Conservation (phyloP, 2,329 filamentous ascomycete genomes). For the Alternaria infectoria region DNA sequence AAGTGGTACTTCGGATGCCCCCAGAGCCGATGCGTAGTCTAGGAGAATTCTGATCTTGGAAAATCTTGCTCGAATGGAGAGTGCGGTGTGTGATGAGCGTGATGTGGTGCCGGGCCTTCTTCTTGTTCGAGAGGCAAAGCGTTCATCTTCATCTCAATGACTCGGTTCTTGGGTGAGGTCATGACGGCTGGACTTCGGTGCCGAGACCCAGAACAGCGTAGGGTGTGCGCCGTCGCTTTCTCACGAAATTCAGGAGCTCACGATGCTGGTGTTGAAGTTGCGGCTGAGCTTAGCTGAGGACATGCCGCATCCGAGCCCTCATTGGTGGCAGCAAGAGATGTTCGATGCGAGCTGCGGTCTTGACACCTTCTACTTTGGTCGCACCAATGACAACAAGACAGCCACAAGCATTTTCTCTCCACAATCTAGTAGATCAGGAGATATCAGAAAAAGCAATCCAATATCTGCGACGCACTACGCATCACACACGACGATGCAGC, state of each 20-base stretch:
- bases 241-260: constrained; percentile 2
- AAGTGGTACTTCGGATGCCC: neutral
- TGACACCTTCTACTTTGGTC: constrained; percentile 24
- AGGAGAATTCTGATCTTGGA: neutral
- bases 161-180: neutral
- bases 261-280: constrained; percentile 13
- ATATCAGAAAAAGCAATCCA: constrained; percentile 3
- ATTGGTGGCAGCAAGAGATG: constrained; percentile 16
- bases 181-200: constrained; percentile 5
- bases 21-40: neutral
- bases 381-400: constrained; percentile 8
- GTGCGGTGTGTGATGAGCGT: neutral
- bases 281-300: constrained; percentile 8
- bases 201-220: constrained; percentile 6
- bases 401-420: neutral
- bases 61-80: neutral
- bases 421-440: constrained; percentile 2
- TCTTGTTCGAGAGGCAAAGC: constrained; percentile 7
- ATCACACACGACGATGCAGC: constrained; percentile 1
- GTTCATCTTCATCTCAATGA: constrained; percentile 6
- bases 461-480: neutral
- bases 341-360: constrained; percentile 9
- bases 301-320: constrained; percentile 3
- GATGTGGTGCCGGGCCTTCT: neutral
- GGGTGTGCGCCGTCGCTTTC: constrained; percentile 3